These are phyloP conservation scores for Quercus variabilis DNA, from an alignment of 306 rosid genomes.

Conservation along the genomic window DNA sequence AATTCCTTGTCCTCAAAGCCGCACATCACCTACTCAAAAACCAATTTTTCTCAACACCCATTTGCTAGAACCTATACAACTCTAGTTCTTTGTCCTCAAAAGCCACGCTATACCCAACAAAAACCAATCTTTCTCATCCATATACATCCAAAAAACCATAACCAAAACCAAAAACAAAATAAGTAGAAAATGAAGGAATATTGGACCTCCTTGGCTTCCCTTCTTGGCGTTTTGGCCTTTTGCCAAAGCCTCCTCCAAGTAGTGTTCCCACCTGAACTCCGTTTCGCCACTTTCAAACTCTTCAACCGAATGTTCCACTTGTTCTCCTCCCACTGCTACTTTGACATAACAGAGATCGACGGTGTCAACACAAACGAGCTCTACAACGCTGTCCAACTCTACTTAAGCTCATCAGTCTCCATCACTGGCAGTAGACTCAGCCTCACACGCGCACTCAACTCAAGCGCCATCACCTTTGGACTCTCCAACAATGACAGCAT, in stretches of 20 bases:
- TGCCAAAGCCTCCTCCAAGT: conserved; percentile 72
- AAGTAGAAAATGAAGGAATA: conserved; percentile 56
- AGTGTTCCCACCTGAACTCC: conserved; percentile 89
- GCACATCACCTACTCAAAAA: neutral
- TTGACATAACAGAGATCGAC: conserved; percentile 92
- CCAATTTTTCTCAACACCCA: too few species aligned
- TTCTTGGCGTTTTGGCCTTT: conserved; percentile 85
- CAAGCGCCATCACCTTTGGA: conserved; percentile 80
- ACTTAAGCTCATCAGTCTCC: conserved; percentile 74
- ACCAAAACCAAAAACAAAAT: neutral
- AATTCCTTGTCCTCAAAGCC: too few species aligned
- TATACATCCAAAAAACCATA: neutral
- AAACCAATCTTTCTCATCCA: too few species aligned
- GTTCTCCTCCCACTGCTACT: conserved; percentile 80
- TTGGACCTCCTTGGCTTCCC: conserved; percentile 83
- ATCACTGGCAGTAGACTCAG: conserved; percentile 61
- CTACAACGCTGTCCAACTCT: conserved; percentile 96
- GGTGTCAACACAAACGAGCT: conserved; percentile 99
- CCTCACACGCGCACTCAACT: conserved; percentile 83
- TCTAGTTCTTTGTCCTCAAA: too few species aligned
- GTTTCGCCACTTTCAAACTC: conserved; percentile 60
- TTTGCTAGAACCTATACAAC: too few species aligned
- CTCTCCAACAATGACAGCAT: conserved; percentile 88
- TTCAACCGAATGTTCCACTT: conserved; percentile 50
- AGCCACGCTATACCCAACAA: too few species aligned